phyloP scores from a whole-genome alignment of 768 basidiomycete species.

The Termitomyces sp. region DNA sequence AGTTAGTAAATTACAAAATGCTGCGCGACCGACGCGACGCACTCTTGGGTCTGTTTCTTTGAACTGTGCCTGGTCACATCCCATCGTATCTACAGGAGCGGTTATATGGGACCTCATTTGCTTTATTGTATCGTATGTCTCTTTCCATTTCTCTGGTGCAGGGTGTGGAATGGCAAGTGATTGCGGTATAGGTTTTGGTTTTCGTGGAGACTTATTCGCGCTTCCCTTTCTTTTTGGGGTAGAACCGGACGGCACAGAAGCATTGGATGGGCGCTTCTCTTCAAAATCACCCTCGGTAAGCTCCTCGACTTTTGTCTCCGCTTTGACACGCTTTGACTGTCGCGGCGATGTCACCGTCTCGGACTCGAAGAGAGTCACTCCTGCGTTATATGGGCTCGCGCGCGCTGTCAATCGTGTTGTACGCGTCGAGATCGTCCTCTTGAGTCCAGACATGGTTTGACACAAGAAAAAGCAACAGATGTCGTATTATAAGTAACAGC shows the following conservation, averaged over 20 bases:
- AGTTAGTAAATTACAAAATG: neutral
- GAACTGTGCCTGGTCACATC: constrained; percentile 69
- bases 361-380: constrained; percentile 39
- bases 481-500: neutral
- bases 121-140: constrained; percentile 69
- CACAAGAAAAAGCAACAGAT: neutral
- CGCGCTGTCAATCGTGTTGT: constrained; percentile 32
- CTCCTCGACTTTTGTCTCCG: constrained; percentile 16
- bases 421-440: constrained; percentile 20
- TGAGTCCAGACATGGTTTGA: constrained; percentile 14
- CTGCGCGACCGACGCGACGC: constrained; percentile 13
- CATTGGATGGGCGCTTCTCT: neutral
- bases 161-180: constrained; percentile 61
- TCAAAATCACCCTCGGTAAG: constrained; percentile 4
- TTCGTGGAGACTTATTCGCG: constrained; percentile 37
- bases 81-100: constrained; percentile 94
- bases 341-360: constrained; percentile 21
- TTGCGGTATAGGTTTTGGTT: constrained; percentile 53
- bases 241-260: constrained; percentile 8
- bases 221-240: constrained; percentile 20
- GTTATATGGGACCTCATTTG: constrained; percentile 68
- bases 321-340: constrained; percentile 30
- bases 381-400: constrained; percentile 41
- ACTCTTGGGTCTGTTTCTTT: constrained; percentile 69
- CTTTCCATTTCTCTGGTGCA: constrained; percentile 62